These are phyloP conservation scores for Endoconidiophora laricicola DNA, from an alignment of 2,329 filamentous ascomycete species.

Conservation along the genomic window DNA sequence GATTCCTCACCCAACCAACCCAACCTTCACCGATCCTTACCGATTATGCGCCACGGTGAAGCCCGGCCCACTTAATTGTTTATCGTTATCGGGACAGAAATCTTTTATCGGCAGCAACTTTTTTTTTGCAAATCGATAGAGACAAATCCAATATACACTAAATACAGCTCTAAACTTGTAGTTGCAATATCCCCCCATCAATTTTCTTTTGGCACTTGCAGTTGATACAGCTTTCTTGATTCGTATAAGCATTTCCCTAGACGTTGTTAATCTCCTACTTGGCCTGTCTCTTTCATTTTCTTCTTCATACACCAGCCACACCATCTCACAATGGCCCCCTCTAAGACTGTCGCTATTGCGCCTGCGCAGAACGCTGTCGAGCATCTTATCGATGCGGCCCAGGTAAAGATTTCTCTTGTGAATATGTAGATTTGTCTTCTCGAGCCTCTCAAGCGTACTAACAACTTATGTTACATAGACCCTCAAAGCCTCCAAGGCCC, in stretches of 20 bases:
- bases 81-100: slow-evolving; percentile 13
- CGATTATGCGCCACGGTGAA: not conserved
- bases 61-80: slow-evolving; percentile 7
- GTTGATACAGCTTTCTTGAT: not conserved
- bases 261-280: not conserved
- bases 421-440: not conserved
- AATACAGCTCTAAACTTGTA: not conserved
- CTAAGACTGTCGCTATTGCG: slow-evolving; percentile 6
- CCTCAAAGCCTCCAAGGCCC: slow-evolving; percentile 45
- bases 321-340: slow-evolving; percentile 7
- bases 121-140: slow-evolving; percentile 3
- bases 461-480: slow-evolving; percentile 24
- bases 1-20: not conserved
- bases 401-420: slow-evolving; percentile 1
- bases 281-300: not conserved
- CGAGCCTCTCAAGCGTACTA: not conserved
- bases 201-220: not conserved
- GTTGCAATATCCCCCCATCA: not conserved
- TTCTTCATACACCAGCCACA: not conserved
- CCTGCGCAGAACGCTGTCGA: slow-evolving; percentile 6
- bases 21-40: not conserved
- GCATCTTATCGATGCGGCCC: slow-evolving; percentile 4
- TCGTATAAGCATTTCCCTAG: not conserved
- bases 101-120: slow-evolving; percentile 12
- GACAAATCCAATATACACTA: not conserved